Conservation (phyloP, 2,329 filamentous ascomycete species). For the Neopestalotiopsis sp. region DNA sequence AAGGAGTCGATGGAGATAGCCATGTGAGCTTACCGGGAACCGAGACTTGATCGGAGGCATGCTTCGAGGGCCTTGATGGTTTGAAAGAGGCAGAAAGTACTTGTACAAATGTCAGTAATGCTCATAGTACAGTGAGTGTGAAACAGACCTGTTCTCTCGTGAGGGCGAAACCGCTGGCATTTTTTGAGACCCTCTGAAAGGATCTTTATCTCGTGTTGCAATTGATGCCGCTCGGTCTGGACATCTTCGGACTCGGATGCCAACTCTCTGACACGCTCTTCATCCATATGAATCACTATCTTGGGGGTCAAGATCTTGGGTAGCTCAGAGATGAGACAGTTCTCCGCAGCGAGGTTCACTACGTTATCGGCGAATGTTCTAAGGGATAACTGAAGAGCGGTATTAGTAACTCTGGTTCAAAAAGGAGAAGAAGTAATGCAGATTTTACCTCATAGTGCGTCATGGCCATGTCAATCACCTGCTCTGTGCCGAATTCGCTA, state of each 20-base stretch:
- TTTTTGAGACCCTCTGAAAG: not conserved
- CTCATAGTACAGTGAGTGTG: too few relatives aligned
- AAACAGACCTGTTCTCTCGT: slow-evolving; percentile 10
- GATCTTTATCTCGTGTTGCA: slow-evolving; percentile 4
- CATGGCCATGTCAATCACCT: slow-evolving; percentile 20
- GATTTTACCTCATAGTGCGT: too few relatives aligned
- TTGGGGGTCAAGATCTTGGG: slow-evolving; percentile 45
- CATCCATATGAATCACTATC: slow-evolving; percentile 39
- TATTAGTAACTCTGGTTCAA: not conserved
- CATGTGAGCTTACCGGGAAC: too few relatives aligned
- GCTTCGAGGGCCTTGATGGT: too few relatives aligned
- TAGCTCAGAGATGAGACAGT: slow-evolving; percentile 48
- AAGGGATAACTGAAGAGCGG: slow-evolving; percentile 41
- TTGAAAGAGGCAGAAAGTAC: too few relatives aligned
- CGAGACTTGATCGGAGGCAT: too few relatives aligned
- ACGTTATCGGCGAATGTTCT: slow-evolving; percentile 53
- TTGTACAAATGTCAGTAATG: too few relatives aligned
- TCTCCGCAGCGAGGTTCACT: slow-evolving; percentile 52
- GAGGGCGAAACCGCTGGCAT: not conserved
- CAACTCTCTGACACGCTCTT: slow-evolving; percentile 33
- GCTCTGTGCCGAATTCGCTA: slow-evolving; percentile 21
- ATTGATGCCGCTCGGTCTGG: not conserved
- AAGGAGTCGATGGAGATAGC: too few relatives aligned
- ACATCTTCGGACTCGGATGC: slow-evolving; percentile 38
- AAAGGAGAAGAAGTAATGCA: slow-evolving; percentile 22